A percentile compares a stretch with the other conserved stretches of the same genome.
These are phyloP conservation scores for Chlorencoelia australis DNA, from an alignment of 2,329 filamentous ascomycete genomes.

Conservation along the genomic window DNA sequence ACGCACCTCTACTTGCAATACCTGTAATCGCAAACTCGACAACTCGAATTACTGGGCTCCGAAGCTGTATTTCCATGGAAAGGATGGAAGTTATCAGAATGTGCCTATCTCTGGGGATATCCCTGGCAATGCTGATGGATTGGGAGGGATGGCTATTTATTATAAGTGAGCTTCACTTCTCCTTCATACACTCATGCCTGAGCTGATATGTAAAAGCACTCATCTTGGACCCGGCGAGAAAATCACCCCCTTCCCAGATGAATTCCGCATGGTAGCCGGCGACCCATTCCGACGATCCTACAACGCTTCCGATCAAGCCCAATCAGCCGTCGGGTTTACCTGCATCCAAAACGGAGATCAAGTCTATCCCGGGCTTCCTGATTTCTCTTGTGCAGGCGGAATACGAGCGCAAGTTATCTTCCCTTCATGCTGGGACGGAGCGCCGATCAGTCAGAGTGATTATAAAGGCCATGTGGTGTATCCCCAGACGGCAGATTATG, in stretches of 20 bases:
- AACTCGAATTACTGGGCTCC: conserved; percentile 29
- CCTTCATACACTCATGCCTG: neutral
- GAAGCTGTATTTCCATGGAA: conserved; percentile 22
- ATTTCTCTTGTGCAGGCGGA: conserved; percentile 42
- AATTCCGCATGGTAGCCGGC: conserved; percentile 37
- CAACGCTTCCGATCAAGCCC: conserved; percentile 3
- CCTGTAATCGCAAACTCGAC: conserved; percentile 28
- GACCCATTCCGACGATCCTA: conserved; percentile 21
- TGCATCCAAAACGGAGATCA: conserved; percentile 38
- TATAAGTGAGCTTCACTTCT: conserved; percentile 22
- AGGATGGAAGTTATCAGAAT: conserved; percentile 25
- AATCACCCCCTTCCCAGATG: conserved; percentile 20
- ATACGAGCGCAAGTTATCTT: conserved; percentile 46
- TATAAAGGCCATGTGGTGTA: conserved; percentile 48
- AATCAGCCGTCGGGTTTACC: conserved; percentile 31
- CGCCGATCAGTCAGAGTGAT: conserved; percentile 42
- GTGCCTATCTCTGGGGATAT: conserved; percentile 27
- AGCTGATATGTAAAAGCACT: neutral
- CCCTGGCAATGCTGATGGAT: too few relatives aligned
- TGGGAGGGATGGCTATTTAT: conserved; percentile 27
- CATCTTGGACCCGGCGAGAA: too few relatives aligned
- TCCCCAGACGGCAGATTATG: conserved; percentile 29
- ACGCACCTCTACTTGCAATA: conserved; percentile 23
- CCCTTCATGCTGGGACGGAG: conserved; percentile 52
- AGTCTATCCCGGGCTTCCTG: conserved; percentile 43